Conservation (phyloP, 805 yeast genomes). For the Candida ponderosae region DNA sequence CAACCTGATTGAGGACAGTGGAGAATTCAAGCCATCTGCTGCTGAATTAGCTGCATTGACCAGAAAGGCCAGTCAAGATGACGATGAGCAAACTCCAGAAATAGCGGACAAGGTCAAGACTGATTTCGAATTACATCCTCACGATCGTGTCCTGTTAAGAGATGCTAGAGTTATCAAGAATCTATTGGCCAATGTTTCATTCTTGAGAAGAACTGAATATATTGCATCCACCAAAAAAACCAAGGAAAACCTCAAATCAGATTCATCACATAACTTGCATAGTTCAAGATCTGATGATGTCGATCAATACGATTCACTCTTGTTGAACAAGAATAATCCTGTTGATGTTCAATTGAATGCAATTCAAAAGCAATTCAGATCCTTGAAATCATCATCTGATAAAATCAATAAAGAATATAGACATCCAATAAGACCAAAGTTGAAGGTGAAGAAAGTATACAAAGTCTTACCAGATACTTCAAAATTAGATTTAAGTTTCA, state of each 20-base stretch:
- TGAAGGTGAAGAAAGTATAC: constrained; percentile 74
- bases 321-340: too few species aligned
- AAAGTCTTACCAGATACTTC: constrained; percentile 84
- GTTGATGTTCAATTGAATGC: background rate
- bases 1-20: constrained; percentile 60
- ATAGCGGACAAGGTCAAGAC: constrained; percentile 12
- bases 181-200: constrained; percentile 45
- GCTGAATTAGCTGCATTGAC: too few species aligned
- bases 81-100: too few species aligned
- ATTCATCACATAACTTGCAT: background rate
- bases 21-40: constrained; percentile 60
- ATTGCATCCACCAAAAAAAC: constrained; percentile 25
- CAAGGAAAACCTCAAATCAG: background rate
- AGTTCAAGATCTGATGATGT: background rate
- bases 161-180: constrained; percentile 55
- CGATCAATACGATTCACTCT: too few species aligned
- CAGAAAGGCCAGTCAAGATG: constrained; percentile 35
- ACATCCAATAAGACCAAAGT: constrained; percentile 73
- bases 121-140: constrained; percentile 54
- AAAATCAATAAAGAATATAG: constrained; percentile 12
- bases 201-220: constrained; percentile 91
- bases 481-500: constrained; percentile 74
- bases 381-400: background rate
- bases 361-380: background rate
- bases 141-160: constrained; percentile 65